Conservation (phyloP, 306 rosid genomes). For the Acmispon strigosus region DNA sequence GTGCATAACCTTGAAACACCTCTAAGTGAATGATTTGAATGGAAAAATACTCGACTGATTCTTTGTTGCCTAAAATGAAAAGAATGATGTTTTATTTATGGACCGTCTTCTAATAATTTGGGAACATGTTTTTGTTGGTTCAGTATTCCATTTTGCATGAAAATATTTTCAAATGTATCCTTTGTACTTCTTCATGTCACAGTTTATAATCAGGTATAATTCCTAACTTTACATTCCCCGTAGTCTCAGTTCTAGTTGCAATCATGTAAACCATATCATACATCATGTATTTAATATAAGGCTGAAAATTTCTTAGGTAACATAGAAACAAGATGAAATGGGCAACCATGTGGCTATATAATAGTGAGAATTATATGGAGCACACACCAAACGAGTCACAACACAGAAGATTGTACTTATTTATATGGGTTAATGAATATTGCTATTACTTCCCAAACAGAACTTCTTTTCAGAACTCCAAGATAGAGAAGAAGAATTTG, state of each 20-base stretch:
- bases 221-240: not conserved
- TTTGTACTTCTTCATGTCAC: not conserved
- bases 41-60: not conserved
- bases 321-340: not conserved
- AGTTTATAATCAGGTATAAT: not conserved
- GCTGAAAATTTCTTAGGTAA: not conserved
- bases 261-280: not conserved
- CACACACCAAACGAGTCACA: not conserved
- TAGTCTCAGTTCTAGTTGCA: not conserved
- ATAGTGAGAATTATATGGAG: not conserved
- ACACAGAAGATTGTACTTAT: not conserved
- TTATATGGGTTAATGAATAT: not conserved
- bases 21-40: not conserved
- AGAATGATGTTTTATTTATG: not conserved
- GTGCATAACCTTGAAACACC: not conserved
- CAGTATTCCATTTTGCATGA: not conserved
- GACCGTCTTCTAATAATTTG: not conserved
- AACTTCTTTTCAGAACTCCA: slow-evolving; percentile 65
- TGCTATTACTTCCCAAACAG: slow-evolving; percentile 36
- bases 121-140: not conserved
- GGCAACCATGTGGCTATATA: not conserved
- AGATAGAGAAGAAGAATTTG: slow-evolving; percentile 56
- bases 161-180: not conserved
- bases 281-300: not conserved
- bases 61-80: not conserved